Evolutionary conservation across 805 yeast genomes (phyloP), one percentile per base, ranked within the genome.

Genomic region (Komagataella phaffii): DNA sequence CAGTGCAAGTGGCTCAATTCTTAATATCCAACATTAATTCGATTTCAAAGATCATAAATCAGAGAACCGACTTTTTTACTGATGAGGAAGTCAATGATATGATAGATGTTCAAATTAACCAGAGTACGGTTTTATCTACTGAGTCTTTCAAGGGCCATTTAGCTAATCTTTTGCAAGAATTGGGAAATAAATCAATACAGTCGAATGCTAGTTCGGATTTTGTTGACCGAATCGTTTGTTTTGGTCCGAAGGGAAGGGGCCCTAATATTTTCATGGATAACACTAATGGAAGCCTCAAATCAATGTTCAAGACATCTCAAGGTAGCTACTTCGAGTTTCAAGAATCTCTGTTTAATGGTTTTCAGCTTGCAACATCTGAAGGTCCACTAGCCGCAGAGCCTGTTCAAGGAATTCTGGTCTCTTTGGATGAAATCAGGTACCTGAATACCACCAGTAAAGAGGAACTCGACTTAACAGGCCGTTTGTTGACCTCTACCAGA

Each of bases 341-440:
- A 55, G 81, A 82, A 50, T 79, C 83, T 58, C 65, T 91, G 2
- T 61, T 86, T 48, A 83, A 85, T 57, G 99, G 96, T 1, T 90
- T 89, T 65, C 95, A 88, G 62, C 67, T 88, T 44, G 88, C 96
- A 3, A 78, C 80, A 48, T 72, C 75, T 46, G 87, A 82, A 61
- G 99, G 99, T 2, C 98, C 98, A 0, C 71, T 93, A 47, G 83
- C 91, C 0, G 78, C 84, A 3, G 99, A 93, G 64, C 90, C 89
- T 0, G 76, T 88, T 19, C 91, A 88, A 63, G 96, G 97, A 6
- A 77, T 86, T 56, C 75, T 85, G 12, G 77, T 83, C 1, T 64
- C 77, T 6, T 54, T 81, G 21, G 75, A 74, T 49, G 66, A 66
- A 3, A 65, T 75, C 10, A 64, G 62, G 24, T 54, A 56, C 1